Evolutionary conservation across 2,329 filamentous ascomycete species (phyloP), one percentile per base, ranked within the genome.

Genomic region (Alternaria hordeiaustralica): DNA sequence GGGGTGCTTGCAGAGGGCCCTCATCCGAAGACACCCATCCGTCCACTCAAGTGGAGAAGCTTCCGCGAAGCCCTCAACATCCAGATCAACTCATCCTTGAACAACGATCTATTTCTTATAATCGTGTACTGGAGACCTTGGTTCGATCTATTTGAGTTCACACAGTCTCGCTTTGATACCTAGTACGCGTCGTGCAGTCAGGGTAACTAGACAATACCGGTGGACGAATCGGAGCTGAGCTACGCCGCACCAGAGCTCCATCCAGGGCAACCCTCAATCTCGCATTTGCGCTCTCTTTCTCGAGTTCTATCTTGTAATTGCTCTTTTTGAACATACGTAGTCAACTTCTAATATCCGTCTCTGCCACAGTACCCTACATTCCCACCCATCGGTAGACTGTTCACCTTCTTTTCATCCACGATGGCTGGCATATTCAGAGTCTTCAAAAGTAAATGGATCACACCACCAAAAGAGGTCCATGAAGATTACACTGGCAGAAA

Each of bases 241-340:
- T 59, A 67, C 54, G 58, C 63, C 60, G 63, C 65, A 55, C 11
- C 11, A 45, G 50, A 51, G 47, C 43, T 46, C 18, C 21, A 54
- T 47, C 9, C 3, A 44, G 11, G 30, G 18, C 44, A 6, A 45
- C n/a, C 30, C 53, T 36, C 15, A 97, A 93, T n/a, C 18, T 18
- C 11, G 15, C 36, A 41, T 41, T 25, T 25, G n/a, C 21, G 18
- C 28, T 5, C 15, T 25, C 8, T 51, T 58, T 20, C n/a, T n/a
- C n/a, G n/a, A n/a, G n/a, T n/a, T n/a, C n/a, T n/a, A n/a, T n/a
- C n/a, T n/a, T n/a, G n/a, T n/a, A n/a, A n/a, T n/a, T n/a, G n/a
- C n/a, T n/a, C n/a, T n/a, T n/a, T n/a, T n/a, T n/a, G n/a, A n/a
- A n/a, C n/a, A n/a, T n/a, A n/a, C n/a, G n/a, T n/a, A n/a, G n/a